Percentiles rank a stretch among this genome's conserved stretches.
These are phyloP conservation scores for Eucommia ulmoides DNA, from an alignment of 257 asterid species.

Conservation along the genomic window DNA sequence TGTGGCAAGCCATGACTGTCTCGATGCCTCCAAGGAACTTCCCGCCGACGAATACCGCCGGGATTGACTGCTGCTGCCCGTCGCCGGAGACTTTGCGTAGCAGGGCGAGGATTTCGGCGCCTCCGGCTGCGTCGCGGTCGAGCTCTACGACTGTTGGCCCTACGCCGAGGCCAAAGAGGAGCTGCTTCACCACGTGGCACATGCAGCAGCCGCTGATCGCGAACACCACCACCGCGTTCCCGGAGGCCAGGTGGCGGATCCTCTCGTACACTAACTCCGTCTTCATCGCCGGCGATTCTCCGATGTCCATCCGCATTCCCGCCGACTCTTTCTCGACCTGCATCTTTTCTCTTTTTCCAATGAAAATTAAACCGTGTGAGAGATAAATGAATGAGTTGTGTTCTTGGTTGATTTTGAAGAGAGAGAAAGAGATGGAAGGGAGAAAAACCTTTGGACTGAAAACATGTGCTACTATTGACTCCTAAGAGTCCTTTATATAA, in stretches of 20 bases:
- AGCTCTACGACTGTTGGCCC: slow-evolving; percentile 76
- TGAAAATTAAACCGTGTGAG: too few relatives aligned
- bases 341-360: too few relatives aligned
- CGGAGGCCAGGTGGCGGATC: slow-evolving; percentile 33
- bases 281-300: too few relatives aligned
- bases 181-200: slow-evolving; percentile 87
- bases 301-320: too few relatives aligned
- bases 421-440: too few relatives aligned
- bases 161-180: slow-evolving; percentile 77
- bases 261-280: slow-evolving; percentile 43
- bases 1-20: slow-evolving; percentile 64
- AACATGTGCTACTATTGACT: too few relatives aligned
- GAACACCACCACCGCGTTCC: slow-evolving; percentile 79
- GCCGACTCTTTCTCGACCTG: too few relatives aligned
- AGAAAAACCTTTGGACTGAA: too few relatives aligned
- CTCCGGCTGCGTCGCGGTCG: slow-evolving; percentile 55
- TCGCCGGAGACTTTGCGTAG: too few relatives aligned
- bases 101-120: slow-evolving; percentile 34
- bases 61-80: slow-evolving; percentile 40
- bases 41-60: slow-evolving; percentile 85
- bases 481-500: too few relatives aligned
- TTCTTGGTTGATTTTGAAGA: too few relatives aligned
- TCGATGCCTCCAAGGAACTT: slow-evolving; percentile 76
- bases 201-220: slow-evolving; percentile 76
- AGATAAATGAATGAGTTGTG: too few relatives aligned